phyloP scores from a whole-genome alignment of 345 rosid species.

The Citrus sinensis region DNA sequence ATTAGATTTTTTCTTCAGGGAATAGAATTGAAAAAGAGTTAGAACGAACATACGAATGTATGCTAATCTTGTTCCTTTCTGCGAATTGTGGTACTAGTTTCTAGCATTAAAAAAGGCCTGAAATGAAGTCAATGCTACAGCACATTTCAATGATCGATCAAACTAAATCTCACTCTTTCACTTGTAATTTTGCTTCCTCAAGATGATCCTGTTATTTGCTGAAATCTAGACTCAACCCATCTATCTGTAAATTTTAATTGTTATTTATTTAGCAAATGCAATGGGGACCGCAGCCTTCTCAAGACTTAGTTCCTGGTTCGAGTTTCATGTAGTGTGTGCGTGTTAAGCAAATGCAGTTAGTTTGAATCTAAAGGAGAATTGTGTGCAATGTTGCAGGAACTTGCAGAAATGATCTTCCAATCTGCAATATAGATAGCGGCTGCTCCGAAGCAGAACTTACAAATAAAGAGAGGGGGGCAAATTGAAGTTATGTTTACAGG shows the following conservation, averaged over 20 bases:
- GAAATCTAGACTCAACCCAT: neutral
- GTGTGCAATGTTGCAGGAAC: constrained; percentile 56
- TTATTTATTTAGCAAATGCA: neutral
- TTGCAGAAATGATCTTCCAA: constrained; percentile 93
- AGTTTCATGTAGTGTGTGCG: no score
- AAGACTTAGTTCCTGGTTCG: no score
- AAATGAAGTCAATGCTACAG: neutral
- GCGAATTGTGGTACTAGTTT: neutral
- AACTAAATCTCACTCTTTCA: neutral
- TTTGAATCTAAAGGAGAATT: constrained; percentile 8
- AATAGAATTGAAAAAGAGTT: neutral
- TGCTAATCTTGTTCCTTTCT: neutral
- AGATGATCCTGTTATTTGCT: neutral
- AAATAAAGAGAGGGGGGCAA: neutral
- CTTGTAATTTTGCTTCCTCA: neutral
- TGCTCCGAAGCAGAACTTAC: neutral
- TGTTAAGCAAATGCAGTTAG: neutral
- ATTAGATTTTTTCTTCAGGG: neutral
- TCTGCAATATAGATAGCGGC: constrained; percentile 39
- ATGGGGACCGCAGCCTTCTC: no score
- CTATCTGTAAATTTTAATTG: neutral
- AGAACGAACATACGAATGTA: neutral
- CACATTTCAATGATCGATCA: neutral
- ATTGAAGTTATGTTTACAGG: neutral
- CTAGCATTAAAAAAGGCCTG: neutral